Base-by-base conservation (phyloP, 2,329 filamentous ascomycete genomes). In the Ophiostoma montium region DNA sequence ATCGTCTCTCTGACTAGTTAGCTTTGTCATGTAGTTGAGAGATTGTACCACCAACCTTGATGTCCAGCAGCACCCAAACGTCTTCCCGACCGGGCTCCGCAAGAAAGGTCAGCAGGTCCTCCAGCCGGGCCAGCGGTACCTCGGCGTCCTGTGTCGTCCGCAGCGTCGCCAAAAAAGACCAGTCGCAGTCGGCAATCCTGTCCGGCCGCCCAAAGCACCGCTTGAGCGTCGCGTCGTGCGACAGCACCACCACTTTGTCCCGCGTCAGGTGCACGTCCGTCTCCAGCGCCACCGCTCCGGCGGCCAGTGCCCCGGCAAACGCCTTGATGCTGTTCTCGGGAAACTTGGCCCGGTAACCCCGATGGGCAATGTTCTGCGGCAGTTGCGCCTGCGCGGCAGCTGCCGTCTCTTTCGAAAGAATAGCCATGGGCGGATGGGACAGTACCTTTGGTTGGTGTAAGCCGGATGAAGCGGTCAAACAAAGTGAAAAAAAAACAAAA, bases 241-340 rank as follows among this genome's bases (percentile, higher is more conserved):
- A 86, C 36, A 96, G 67, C 10, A 96, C 86, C 1, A 94, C 84
- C 0, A 94, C 80, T 7, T 82, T 81, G 59, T 96, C 90, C 53
- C 74, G 78, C 13, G 86, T 82, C 32, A 95, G 66, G 62, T 94
- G 89, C 9, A 95, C 65, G 59, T 96, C 90, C 16, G 87, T 94
- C 67, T 96, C 90, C 27, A 96, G 69, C 0, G 84, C 90, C 58
- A 94, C 78, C 0, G 85, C 61, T 4, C 54, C 59, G 38, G 50
- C 57, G 1, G 56, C 60, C 16, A 59, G 58, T 30, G 58, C 58
- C 4, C 55, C 68, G 2, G 69, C 67, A 66, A 49, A 70, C 5
- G 57, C 62, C 2, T 67, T 74, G 73, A 95, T 79, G 2, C 85
- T 84, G 65, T 96, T 96, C 64, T 96, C 90, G 0, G 90, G 87